Conservation (phyloP, 2,329 filamentous ascomycete species). For the Colletotrichum sp. region DNA sequence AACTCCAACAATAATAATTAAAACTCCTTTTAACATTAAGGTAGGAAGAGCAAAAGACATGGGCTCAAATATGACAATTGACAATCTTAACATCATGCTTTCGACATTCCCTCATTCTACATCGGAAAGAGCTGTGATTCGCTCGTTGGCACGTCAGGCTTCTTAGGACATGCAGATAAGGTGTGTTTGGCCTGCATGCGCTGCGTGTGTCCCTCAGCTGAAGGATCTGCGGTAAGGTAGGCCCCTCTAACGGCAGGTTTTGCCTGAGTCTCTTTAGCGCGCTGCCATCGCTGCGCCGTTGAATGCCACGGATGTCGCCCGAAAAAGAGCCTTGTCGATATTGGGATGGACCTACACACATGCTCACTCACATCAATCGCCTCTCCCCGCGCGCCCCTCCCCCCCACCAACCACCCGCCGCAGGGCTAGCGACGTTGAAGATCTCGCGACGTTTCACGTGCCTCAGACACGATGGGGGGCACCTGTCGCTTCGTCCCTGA, state of each 20-base stretch:
- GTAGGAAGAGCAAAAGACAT: background rate
- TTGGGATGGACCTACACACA: background rate
- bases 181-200: background rate
- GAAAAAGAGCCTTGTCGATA: background rate
- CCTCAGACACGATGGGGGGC: background rate
- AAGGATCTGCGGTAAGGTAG: background rate
- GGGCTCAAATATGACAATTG: background rate
- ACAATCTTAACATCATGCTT: background rate
- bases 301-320: background rate
- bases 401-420: background rate
- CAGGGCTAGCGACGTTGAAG: background rate
- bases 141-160: background rate
- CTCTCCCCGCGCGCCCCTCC: background rate
- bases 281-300: background rate
- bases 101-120: background rate
- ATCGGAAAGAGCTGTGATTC: background rate
- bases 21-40: background rate
- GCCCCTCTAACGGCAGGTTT: background rate
- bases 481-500: background rate
- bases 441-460: conserved; percentile 16
- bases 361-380: background rate
- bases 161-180: background rate
- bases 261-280: background rate
- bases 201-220: background rate
- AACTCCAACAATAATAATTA: background rate